phyloP scores from a whole-genome alignment of 345 rosid genomes.

The Sisymbrium altissimum region DNA sequence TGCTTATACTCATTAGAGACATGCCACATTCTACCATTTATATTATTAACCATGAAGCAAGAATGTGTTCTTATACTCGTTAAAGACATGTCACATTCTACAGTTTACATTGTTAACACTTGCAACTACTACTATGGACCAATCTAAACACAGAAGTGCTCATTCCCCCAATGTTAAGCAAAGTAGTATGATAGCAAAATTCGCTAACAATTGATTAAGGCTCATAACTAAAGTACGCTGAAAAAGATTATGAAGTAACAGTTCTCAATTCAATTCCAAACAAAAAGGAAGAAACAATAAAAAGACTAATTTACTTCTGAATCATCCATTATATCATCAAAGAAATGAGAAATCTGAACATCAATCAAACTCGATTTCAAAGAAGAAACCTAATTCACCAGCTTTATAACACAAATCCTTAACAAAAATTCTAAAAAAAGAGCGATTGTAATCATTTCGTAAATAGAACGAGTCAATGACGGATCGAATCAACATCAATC shows the following conservation, averaged over 20 bases:
- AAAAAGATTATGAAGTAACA: background rate
- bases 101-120: background rate
- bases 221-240: background rate
- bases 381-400: background rate
- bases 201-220: background rate
- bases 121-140: background rate
- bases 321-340: background rate
- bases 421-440: background rate
- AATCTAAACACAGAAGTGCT: conserved; percentile 12
- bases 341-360: background rate
- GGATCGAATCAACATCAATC: background rate
- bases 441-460: background rate
- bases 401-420: background rate
- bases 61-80: background rate
- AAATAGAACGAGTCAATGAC: background rate
- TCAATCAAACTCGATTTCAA: background rate
- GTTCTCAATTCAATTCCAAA: conserved; percentile 6
- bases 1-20: background rate
- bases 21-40: background rate
- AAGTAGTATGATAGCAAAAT: background rate
- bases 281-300: background rate
- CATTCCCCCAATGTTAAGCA: background rate
- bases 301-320: background rate
- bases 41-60: background rate
- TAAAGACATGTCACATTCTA: background rate